phyloP scores from a whole-genome alignment of 2,329 filamentous ascomycete genomes.

The Leptographium radiaticola region DNA sequence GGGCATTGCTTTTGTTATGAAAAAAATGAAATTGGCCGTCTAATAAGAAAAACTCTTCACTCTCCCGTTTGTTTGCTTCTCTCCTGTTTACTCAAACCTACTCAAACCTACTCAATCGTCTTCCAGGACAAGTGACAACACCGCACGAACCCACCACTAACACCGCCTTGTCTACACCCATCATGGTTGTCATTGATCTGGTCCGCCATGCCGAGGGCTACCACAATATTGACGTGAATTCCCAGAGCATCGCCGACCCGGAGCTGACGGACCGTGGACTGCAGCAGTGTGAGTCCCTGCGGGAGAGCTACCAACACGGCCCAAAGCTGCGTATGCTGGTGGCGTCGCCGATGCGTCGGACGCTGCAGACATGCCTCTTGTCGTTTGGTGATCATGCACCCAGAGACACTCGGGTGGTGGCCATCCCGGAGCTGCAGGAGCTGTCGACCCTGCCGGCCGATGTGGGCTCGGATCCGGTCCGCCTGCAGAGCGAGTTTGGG shows the following conservation, averaged over 20 bases:
- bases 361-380: conserved; percentile 62
- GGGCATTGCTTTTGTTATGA: no score
- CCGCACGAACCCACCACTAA: no score
- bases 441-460: conserved; percentile 64
- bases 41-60: not conserved
- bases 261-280: conserved; percentile 63
- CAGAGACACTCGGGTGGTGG: conserved; percentile 38
- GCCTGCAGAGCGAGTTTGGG: conserved; percentile 47
- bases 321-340: conserved; percentile 54
- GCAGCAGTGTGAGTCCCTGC: conserved; percentile 56
- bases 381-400: conserved; percentile 49
- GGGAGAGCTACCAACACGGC: conserved; percentile 50
- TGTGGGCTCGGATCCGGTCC: conserved; percentile 46
- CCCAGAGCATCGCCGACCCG: conserved; percentile 66
- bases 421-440: conserved; percentile 68
- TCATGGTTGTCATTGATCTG: conserved; percentile 35
- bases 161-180: not conserved
- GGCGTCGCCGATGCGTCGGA: conserved; percentile 68
- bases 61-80: not conserved
- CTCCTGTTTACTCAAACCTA: not conserved
- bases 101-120: no score
- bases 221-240: conserved; percentile 63
- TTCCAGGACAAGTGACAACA: no score
- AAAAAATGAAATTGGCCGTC: not conserved
- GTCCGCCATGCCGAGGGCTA: conserved; percentile 66